Base-by-base conservation (phyloP, 2,329 filamentous ascomycete species). In the Beauveria australis region DNA sequence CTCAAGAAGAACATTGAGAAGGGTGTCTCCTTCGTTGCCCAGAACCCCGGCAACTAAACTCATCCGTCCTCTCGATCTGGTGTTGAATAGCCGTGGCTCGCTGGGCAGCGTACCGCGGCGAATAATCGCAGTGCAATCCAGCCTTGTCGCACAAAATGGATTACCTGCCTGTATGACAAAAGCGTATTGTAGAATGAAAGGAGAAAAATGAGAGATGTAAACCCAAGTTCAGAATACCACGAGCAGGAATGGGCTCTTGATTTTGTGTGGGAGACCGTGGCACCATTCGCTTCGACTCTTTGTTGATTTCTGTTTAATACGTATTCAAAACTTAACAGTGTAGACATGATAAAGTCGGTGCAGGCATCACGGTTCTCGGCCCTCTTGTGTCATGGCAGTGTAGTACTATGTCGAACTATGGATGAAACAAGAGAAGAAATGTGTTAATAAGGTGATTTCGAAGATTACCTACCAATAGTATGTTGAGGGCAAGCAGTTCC, bases 1-100 rank as follows among this genome's bases (percentile, higher is more conserved):
- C 84, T 94, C 75, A 89, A 89, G 84, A 89, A 89, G 85, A 97
- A 97, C 88, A 97, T 97, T 76, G 81, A 87, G 78, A 97, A 97
- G 90, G 91, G 91, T 75, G 80, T 86, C 64, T 68, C 75, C 62
- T 87, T 87, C 65, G 83, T 82, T 64, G 78, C 79, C 66, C 65
- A 75, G 64, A 86, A 85, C 81, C 83, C 84, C 67, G 76, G 77
- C 69, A 83, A 84, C 73, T 85, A 85, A 81, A 69, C 40, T 2
- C 22, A 40, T 10, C n/a, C 22, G 5, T 28, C 28, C 14, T 7
- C 49, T 41, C 18, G 16, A 49, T 9, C 5, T 26, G 30, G 44
- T 48, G 58, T 54, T 47, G 30, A 47, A 54, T 41, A 48, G 58
- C 26, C 30, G 51, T 52, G 12, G 37, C 46, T 40, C 37, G 24